phyloP scores from a whole-genome alignment of 768 basidiomycete species.

The Kwoniella dejecticola region DNA sequence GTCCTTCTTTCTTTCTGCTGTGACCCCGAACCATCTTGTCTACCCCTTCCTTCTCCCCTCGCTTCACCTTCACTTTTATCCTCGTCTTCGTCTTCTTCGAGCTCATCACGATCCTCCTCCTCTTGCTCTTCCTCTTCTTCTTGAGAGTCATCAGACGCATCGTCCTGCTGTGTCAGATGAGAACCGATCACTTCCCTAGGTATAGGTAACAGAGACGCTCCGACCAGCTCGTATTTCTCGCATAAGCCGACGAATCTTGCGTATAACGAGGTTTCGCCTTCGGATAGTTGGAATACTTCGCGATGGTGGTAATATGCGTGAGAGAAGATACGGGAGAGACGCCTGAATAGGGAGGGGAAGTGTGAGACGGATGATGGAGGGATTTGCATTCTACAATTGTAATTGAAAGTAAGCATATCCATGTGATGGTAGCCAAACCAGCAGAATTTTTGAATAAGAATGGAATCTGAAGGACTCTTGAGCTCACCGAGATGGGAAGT shows the following conservation, averaged over 20 bases:
- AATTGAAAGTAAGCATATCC: too few species aligned
- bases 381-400: conserved; percentile 68
- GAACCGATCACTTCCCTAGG: conserved; percentile 34
- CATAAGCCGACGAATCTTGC: conserved; percentile 85
- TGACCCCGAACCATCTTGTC: not conserved
- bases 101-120: conserved; percentile 27
- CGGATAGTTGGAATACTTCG: conserved; percentile 70
- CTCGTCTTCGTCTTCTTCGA: conserved; percentile 27
- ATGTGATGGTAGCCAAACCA: conserved; percentile 21
- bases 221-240: conserved; percentile 76
- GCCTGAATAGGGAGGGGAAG: conserved; percentile 83
- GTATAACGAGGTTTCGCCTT: conserved; percentile 83
- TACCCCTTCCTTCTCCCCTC: conserved; percentile 23
- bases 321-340: conserved; percentile 91
- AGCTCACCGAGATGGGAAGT: conserved; percentile 83
- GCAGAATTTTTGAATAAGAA: too few species aligned
- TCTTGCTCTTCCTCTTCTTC: conserved; percentile 33
- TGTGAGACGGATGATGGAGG: conserved; percentile 79
- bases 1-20: conserved; percentile 19
- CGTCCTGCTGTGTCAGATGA: not conserved
- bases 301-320: conserved; percentile 96
- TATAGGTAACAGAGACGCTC: conserved; percentile 73
- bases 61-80: conserved; percentile 18
- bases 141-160: too few species aligned
- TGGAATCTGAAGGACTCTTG: conserved; percentile 18